phyloP scores from a whole-genome alignment of 257 asterid genomes.

The Ehretia macrophylla region DNA sequence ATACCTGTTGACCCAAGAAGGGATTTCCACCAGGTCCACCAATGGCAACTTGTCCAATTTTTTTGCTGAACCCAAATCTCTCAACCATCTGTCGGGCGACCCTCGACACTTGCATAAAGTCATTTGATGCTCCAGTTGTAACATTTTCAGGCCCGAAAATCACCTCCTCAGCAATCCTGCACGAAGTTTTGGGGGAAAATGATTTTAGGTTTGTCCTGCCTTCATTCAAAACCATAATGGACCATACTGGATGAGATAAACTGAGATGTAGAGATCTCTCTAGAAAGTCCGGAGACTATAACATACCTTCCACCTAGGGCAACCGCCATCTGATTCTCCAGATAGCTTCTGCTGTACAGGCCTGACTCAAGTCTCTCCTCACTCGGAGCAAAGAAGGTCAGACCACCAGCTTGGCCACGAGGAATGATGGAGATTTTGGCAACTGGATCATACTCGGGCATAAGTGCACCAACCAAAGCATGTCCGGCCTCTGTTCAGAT shows the following conservation, averaged over 20 bases:
- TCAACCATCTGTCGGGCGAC: constrained; percentile 99
- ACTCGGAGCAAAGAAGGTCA: constrained; percentile 96
- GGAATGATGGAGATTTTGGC: constrained; percentile 98
- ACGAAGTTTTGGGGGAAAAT: background rate
- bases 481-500: constrained; percentile 87
- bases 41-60: constrained; percentile 91
- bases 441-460: constrained; percentile 99
- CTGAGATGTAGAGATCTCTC: background rate
- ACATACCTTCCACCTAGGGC: constrained; percentile 99
- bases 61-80: constrained; percentile 94
- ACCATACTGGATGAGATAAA: background rate
- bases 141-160: constrained; percentile 80
- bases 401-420: constrained; percentile 99
- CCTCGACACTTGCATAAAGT: constrained; percentile 97
- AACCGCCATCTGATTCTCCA: constrained; percentile 98
- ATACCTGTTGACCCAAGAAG: constrained; percentile 90
- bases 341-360: constrained; percentile 90
- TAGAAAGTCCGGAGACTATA: constrained; percentile 3
- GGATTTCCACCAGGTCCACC: constrained; percentile 96
- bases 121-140: constrained; percentile 99
- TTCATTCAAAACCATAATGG: too few species aligned
- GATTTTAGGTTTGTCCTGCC: background rate
- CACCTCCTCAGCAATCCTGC: constrained; percentile 91
- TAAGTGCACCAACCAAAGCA: constrained; percentile 96
- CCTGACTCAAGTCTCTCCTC: constrained; percentile 99